phyloP scores from a whole-genome alignment of 2,329 filamentous ascomycete species.

The Aureobasidium mangrovei region DNA sequence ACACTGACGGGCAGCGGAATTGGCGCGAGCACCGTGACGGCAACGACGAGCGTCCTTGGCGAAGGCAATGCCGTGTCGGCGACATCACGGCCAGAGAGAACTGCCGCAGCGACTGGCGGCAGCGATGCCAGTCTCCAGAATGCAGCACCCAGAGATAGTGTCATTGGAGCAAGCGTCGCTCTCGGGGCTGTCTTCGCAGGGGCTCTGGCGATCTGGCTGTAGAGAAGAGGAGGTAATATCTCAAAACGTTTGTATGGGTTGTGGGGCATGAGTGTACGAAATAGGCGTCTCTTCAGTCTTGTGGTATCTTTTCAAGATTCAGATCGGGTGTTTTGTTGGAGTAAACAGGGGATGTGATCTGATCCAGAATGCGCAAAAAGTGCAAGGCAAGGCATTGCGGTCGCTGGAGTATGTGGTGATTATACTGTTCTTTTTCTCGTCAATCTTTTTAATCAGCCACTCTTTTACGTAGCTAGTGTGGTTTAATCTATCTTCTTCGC shows the following conservation, averaged over 20 bases:
- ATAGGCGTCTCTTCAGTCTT: no score
- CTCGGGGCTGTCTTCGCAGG: not conserved
- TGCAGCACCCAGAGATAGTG: not conserved
- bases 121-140: constrained; percentile 5
- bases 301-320: no score
- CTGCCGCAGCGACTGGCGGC: not conserved
- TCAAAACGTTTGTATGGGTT: not conserved
- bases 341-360: no score
- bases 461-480: no score
- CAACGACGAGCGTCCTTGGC: not conserved
- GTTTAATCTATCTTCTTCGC: no score
- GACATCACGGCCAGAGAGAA: not conserved
- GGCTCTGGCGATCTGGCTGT: constrained; percentile 1
- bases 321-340: no score
- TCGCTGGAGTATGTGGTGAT: no score
- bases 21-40: constrained; percentile 1
- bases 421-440: no score
- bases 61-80: not conserved
- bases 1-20: constrained; percentile 20
- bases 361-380: no score
- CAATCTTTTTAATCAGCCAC: no score
- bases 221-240: constrained; percentile 1
- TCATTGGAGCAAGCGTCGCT: not conserved
- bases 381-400: no score
- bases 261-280: not conserved